Evolutionary conservation across 2,329 filamentous ascomycete species (phyloP), one percentile per base, ranked within the genome.

Genomic region (Incumbomyces delicatus): DNA sequence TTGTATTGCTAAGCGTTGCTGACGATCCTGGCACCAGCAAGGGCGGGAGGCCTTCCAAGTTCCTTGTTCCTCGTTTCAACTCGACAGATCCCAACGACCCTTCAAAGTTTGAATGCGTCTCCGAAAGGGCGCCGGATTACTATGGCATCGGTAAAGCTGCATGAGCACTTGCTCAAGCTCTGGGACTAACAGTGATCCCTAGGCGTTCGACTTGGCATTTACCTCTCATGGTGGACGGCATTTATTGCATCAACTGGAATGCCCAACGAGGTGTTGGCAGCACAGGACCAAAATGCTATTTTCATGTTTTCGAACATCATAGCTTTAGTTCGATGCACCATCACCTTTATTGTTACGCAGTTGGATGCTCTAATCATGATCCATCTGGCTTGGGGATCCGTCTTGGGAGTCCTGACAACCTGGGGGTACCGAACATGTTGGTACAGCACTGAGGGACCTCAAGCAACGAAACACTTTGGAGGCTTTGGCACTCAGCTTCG

Each of bases 211-310:
- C 16, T 46, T 37, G 48, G 48, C 3, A 50, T 50, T 29, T 50
- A 50, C 39, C 47, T 50, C 29, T 50, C 48, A 12, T 50, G 48
- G 48, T 44, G 41, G 14, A 47, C 48, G 29, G 48, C 37, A 6
- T 50, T 43, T 43, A 40, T 47, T 14, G 39, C 77, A 69, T 52
- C 85, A 80, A 7, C 85, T 82, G 0, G 83, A 83, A 55, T 87
- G 88, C 31, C 72, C 75, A 66, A 87, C 88, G 2, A 87, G 66
- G 57, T 83, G 79, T 85, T 85, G 87, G 0, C 85, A 88, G 1
- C 85, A 84, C 1, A 85, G 84, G 6, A 88, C 68, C 22, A 69
- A 65, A 46, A 73, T 68, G 35, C 85, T 77, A 2, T 71, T 71
- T 62, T 89, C 85, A 38, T 50, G 10, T 50, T 50, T 41, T 43